Conservation (phyloP, 106 monocot species). For the Posidonia australis region DNA sequence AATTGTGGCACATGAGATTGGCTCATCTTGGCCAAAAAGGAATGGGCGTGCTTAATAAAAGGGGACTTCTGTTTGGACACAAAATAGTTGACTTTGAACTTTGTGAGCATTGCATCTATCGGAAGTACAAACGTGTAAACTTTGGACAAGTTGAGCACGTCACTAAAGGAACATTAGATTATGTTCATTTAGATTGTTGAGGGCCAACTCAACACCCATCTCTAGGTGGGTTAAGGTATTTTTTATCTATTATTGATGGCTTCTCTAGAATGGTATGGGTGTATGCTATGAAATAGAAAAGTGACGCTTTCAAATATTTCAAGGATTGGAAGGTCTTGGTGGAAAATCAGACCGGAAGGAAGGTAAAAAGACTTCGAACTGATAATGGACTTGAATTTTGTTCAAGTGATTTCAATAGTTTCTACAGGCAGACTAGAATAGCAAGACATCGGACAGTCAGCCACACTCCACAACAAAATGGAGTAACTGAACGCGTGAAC, state of each 20-base stretch:
- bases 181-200: constrained; percentile 7
- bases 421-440: neutral
- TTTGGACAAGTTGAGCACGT: neutral
- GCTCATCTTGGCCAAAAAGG: neutral
- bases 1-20: constrained; percentile 4
- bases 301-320: neutral
- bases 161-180: constrained; percentile 2
- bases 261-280: constrained; percentile 3
- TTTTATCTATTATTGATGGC: neutral
- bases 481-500: too few species aligned
- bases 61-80: neutral
- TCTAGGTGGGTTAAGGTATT: constrained; percentile 7
- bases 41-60: neutral
- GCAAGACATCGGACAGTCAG: neutral
- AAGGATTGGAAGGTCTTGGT: neutral
- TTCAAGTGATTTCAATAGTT: neutral
- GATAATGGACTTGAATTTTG: neutral
- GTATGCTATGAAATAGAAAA: neutral
- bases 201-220: constrained; percentile 9
- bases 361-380: neutral
- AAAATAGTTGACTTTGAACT: neutral
- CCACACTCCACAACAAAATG: neutral
- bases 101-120: neutral
- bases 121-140: neutral
- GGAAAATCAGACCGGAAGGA: neutral